Base-by-base conservation (phyloP, 805 yeast species). In the Ogataea haglerorum region DNA sequence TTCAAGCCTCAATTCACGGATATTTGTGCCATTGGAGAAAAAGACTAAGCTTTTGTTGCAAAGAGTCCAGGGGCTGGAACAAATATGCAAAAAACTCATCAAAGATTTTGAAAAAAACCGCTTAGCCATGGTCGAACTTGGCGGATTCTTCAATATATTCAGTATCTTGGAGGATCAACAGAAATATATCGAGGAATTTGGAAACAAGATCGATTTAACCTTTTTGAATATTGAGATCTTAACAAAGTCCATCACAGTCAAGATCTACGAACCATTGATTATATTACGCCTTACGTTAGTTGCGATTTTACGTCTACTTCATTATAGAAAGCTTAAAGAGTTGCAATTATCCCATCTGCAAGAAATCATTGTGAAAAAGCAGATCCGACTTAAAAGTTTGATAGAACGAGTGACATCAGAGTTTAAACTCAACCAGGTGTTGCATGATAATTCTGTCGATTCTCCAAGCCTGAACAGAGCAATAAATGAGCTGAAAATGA, bases 131-230 rank as follows among this genome's bases (percentile, higher is more conserved):
- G 67, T 75, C 10, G 79, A 75, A 51, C 60, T 77, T 36, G 82
- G 82, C 15, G 80, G 79, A 3, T 73, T 74, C 49, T 66, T 76
- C 49, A 77, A 77, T 54, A 73, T 76, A 44, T 75, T 76, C 48
- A 72, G 79, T 15, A 65, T 77, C 24, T 68, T 60, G 60, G 66
- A 68, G 63, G 58, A 57, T 19, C 61, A 60, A 28, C 56, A 58
- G 22, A 45, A 44, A 22, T 27, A 51, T 13, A 66, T 76, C 27
- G 82, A 77, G 52, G 65, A 64, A 37, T 73, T 76, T 47, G 82
- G 82, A 1, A 73, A 76, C 35, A 67, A 70, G 10, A 64, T 76
- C 13, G 82, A 77, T 53, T 60, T 69, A 37, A 69, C 66, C 28
- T 77, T 74, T 49, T 56, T 77, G 31, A 74, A 70, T 40, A 65